A percentile compares a stretch with the other conserved stretches of the same genome.
Evolutionary conservation across 2,329 filamentous ascomycete genomes (phyloP).

Genomic region (Sarocladium strictum): DNA sequence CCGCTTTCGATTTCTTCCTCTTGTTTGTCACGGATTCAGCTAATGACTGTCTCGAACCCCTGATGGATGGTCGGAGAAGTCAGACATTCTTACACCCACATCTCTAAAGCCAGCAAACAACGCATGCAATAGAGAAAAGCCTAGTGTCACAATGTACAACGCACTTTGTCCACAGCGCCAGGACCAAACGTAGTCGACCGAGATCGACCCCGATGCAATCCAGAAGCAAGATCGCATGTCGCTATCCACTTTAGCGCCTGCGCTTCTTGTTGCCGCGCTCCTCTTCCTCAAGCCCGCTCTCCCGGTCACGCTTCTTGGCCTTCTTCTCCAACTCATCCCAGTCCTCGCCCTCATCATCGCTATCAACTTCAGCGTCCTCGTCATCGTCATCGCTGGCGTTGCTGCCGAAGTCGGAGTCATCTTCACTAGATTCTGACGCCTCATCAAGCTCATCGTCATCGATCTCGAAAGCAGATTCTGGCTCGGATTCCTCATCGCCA

Average conservation of each 20-base stretch:
- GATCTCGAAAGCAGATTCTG: slow-evolving; percentile 90
- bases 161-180: background rate
- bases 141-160: slow-evolving; percentile 1
- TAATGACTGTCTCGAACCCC: background rate
- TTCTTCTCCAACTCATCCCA: slow-evolving; percentile 95
- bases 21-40: background rate
- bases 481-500: slow-evolving; percentile 70
- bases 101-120: background rate
- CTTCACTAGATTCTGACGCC: slow-evolving; percentile 68
- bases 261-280: slow-evolving; percentile 10
- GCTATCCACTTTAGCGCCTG: background rate
- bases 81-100: background rate
- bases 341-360: slow-evolving; percentile 76
- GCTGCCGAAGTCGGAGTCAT: slow-evolving; percentile 85
- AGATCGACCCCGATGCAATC: background rate
- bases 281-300: slow-evolving; percentile 25
- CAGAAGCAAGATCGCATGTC: background rate
- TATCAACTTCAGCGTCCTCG: slow-evolving; percentile 54
- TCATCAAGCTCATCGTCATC: slow-evolving; percentile 81
- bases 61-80: background rate
- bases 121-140: background rate
- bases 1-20: background rate
- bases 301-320: slow-evolving; percentile 77
- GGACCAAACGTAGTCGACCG: background rate
- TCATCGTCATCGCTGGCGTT: slow-evolving; percentile 78